These are phyloP conservation scores for Articulospora tetracladia DNA, from an alignment of 495 filamentous ascomycete genomes.

Conservation along the genomic window DNA sequence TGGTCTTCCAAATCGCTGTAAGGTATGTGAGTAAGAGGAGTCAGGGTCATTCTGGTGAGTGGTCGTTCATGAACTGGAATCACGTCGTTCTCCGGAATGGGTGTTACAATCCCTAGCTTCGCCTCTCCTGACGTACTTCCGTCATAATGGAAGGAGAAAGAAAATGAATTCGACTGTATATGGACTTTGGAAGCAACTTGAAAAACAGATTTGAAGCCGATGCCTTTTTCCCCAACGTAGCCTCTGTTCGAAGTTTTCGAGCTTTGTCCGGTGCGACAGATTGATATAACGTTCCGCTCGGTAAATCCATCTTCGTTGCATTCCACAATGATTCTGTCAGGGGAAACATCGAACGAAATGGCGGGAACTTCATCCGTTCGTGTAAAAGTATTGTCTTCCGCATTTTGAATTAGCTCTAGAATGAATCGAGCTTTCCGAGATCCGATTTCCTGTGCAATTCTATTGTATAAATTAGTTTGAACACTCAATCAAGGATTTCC, in stretches of 20 bases:
- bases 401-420: conserved; percentile 43
- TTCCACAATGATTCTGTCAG: conserved; percentile 17
- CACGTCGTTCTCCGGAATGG: neutral
- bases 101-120: conserved; percentile 3
- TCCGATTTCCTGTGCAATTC: conserved; percentile 8
- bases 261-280: conserved; percentile 34
- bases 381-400: conserved; percentile 13
- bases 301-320: conserved; percentile 43
- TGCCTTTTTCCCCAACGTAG: conserved; percentile 45
- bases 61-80: neutral
- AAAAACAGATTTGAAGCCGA: conserved; percentile 49
- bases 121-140: neutral
- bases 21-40: neutral
- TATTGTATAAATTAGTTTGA: neutral
- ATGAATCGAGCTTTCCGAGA: conserved; percentile 17
- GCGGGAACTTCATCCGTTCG: neutral
- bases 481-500: too few species aligned
- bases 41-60: neutral
- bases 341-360: neutral
- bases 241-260: conserved; percentile 29
- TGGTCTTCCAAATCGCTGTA: neutral
- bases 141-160: conserved; percentile 29
- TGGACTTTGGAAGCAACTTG: conserved; percentile 36
- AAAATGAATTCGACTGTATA: conserved; percentile 35
- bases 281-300: conserved; percentile 28